A percentile compares a stretch with the other conserved stretches of the same genome.
These are phyloP conservation scores for Hansenula sp. DNA, from an alignment of 1,139 yeast species.

Conservation along the genomic window DNA sequence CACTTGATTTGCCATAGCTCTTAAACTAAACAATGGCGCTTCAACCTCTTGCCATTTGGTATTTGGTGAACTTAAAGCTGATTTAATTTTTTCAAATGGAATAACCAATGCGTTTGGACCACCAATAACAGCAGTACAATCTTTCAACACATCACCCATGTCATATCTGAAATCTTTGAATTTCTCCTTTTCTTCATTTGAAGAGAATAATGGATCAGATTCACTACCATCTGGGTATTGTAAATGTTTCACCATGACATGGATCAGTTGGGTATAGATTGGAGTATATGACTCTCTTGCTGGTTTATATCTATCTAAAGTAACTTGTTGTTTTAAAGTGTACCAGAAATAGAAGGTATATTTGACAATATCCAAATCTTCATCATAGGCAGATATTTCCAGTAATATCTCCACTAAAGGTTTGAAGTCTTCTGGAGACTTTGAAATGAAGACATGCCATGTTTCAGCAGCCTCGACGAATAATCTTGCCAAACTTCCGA, in stretches of 20 bases:
- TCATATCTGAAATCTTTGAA: slow-evolving; percentile 93
- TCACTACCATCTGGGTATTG: slow-evolving; percentile 62
- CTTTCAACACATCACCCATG: slow-evolving; percentile 94
- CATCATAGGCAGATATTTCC: slow-evolving; percentile 58
- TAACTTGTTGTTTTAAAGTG: slow-evolving; percentile 65
- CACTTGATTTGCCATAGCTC: slow-evolving; percentile 95
- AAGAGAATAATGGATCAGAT: slow-evolving; percentile 30
- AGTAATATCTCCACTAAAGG: slow-evolving; percentile 75
- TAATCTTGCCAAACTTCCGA: slow-evolving; percentile 70
- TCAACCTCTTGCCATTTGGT: slow-evolving; percentile 80
- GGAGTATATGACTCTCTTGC: slow-evolving; percentile 58
- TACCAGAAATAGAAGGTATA: slow-evolving; percentile 95
- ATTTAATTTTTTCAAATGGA: slow-evolving; percentile 29
- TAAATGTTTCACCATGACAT: slow-evolving; percentile 66
- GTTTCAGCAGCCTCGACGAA: slow-evolving; percentile 94
- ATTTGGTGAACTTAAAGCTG: slow-evolving; percentile 16
- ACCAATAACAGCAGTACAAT: slow-evolving; percentile 90
- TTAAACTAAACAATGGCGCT: slow-evolving; percentile 83
- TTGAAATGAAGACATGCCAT: slow-evolving; percentile 87
- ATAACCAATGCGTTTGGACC: slow-evolving; percentile 57
- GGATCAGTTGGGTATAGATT: slow-evolving; percentile 60
- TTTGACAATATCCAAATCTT: slow-evolving; percentile 83
- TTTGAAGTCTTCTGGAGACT: slow-evolving; percentile 64
- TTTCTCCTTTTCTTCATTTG: slow-evolving; percentile 79
- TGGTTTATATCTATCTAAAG: slow-evolving; percentile 57